Evolutionary conservation across 2,329 filamentous ascomycete genomes (phyloP), one percentile per base, ranked within the genome.

Genomic region (Fusarium dimerum): DNA sequence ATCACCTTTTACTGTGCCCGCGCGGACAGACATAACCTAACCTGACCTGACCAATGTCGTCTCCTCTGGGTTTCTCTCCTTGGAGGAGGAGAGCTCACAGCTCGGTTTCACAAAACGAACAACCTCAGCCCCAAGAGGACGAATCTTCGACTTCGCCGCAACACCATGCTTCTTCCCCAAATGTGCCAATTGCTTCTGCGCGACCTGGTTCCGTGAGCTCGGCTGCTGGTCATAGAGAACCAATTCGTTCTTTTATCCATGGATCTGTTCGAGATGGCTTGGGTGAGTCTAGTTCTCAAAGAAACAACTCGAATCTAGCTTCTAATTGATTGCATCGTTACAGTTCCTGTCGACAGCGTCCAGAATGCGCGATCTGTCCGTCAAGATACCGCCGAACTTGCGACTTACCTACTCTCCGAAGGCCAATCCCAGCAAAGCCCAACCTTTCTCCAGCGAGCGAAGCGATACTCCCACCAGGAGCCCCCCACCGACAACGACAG

Each of bases 381-480:
- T 58, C 87, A 94, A 72, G 88, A 94, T 67, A 95, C 92, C 3
- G 90, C 91, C 47, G 90, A 96, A 72, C 79, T 96, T 51, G 92
- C 92, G 41, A 90, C 84, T 16, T 91, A 92, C 68, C 86, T 90
- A 45, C 80, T 96, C 29, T 87, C 87, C 39, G 84, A 89, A 62
- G 79, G 80, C 62, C 73, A 78, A 51, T 69, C 73, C 52, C 63
- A 68, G 41, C 73, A 71, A 41, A 75, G 69, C 54, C 72, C 77
- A 5, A 73, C 76, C 10, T 79, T 84, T 52, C 71, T 83, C n/a
- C 68, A 70, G 20, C 68, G 70, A 39, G 57, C 63, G 8, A 64
- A 70, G 52, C 49, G 62, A 13, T 70, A 68, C 1, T 45, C 64
- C 16, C 66, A 68, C 13, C 69, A 71, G 32, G 51, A 36, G 32